These are phyloP conservation scores for Fusarium sp. DNA, from an alignment of 2,329 filamentous ascomycete species.

Conservation along the genomic window DNA sequence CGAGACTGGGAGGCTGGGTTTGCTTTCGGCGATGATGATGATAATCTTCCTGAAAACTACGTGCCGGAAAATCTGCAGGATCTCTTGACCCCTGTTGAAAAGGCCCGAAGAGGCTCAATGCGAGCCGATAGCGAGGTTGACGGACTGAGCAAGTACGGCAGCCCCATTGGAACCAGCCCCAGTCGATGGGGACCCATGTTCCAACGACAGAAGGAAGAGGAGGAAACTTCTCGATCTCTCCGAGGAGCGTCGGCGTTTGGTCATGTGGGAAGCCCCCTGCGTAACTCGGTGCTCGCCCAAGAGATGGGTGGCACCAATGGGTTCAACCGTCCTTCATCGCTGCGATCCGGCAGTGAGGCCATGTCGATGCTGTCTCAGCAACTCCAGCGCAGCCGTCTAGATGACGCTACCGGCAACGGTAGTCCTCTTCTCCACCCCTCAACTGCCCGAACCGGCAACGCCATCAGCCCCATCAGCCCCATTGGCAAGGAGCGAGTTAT, in stretches of 20 bases:
- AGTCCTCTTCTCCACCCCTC: conserved; percentile 66
- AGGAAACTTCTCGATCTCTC: conserved; percentile 57
- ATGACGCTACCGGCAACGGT: conserved; percentile 57
- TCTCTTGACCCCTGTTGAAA: conserved; percentile 74
- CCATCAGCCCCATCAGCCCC: conserved; percentile 53
- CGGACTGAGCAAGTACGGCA: conserved; percentile 69
- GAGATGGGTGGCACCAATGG: conserved; percentile 60
- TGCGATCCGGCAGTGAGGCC: conserved; percentile 61
- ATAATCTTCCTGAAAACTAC: conserved; percentile 63
- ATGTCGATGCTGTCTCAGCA: conserved; percentile 72
- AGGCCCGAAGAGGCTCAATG: conserved; percentile 72
- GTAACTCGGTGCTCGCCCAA: conserved; percentile 71
- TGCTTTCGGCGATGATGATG: conserved; percentile 83
- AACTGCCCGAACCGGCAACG: conserved; percentile 51
- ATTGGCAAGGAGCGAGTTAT: conserved; percentile 58
- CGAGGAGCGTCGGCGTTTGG: conserved; percentile 68
- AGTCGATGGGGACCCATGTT: conserved; percentile 72
- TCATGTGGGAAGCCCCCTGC: conserved; percentile 74
- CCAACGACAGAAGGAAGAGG: conserved; percentile 70
- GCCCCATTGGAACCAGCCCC: conserved; percentile 69
- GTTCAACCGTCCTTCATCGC: conserved; percentile 53
- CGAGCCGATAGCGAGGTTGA: conserved; percentile 67
- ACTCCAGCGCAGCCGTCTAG: conserved; percentile 69
- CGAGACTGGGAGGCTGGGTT: conserved; percentile 76
- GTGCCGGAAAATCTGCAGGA: conserved; percentile 79